Conservation (phyloP, 768 basidiomycete genomes). For the Rhizopogon vulgaris region DNA sequence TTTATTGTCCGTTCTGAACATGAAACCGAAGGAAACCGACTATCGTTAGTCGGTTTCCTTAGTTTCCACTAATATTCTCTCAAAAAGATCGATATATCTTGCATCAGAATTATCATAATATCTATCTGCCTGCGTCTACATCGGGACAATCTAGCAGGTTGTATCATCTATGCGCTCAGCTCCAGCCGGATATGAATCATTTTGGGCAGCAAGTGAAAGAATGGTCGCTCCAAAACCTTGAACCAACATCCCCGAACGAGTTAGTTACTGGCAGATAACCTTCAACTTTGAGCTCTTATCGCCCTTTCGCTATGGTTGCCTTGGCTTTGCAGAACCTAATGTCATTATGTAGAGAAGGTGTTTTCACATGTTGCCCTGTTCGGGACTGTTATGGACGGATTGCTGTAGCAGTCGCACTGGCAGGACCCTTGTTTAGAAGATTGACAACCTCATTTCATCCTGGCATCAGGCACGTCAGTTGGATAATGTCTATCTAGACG, state of each 20-base stretch:
- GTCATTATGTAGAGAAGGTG: not conserved
- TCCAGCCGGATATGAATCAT: not conserved
- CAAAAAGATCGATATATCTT: too few species aligned
- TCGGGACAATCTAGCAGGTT: too few species aligned
- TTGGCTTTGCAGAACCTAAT: not conserved
- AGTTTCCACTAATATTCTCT: not conserved
- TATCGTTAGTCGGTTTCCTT: not conserved
- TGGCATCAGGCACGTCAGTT: not conserved
- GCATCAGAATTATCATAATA: too few species aligned
- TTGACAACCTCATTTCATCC: not conserved
- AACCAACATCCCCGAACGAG: not conserved
- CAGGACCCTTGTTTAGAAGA: not conserved
- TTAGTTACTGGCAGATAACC: not conserved
- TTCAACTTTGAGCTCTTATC: not conserved
- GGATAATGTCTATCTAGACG: not conserved
- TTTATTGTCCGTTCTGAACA: not conserved
- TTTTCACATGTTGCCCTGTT: not conserved
- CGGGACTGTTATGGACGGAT: not conserved
- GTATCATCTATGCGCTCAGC: not conserved
- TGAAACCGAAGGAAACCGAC: not conserved
- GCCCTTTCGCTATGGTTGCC: not conserved
- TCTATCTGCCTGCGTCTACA: too few species aligned
- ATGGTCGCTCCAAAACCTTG: not conserved
- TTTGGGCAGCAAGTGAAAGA: not conserved
- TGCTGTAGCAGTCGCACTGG: not conserved